Conservation (phyloP, 306 rosid species). For the Prosopis cineraria region DNA sequence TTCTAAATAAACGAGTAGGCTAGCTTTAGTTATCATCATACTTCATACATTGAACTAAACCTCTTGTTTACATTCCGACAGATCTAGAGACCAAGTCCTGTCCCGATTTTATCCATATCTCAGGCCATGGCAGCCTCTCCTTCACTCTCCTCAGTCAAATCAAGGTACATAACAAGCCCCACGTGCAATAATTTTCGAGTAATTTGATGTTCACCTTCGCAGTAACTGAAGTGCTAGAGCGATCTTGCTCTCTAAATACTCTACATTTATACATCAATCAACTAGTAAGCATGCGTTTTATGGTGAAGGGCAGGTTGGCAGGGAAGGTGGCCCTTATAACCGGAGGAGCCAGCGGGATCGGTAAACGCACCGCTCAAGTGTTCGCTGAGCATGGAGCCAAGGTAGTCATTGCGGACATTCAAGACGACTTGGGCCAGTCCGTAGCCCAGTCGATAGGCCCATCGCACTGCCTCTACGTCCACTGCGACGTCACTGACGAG, state of each 20-base stretch:
- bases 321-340: conserved; percentile 87
- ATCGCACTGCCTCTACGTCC: conserved; percentile 44
- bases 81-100: neutral
- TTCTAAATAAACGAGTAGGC: neutral
- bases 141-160: neutral
- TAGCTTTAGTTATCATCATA: too few species aligned
- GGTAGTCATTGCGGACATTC: conserved; percentile 69
- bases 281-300: neutral
- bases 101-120: neutral
- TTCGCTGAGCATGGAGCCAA: conserved; percentile 69
- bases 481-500: conserved; percentile 77
- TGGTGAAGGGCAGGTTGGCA: conserved; percentile 48
- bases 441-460: conserved; percentile 48
- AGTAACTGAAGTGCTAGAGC: neutral
- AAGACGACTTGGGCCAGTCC: conserved; percentile 61
- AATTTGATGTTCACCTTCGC: neutral
- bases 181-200: neutral
- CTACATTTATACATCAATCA: neutral
- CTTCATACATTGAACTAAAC: neutral
- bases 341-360: conserved; percentile 90
- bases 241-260: neutral
- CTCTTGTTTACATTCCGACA: neutral
- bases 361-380: conserved; percentile 61
- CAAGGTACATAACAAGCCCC: neutral
- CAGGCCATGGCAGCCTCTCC: neutral